These are phyloP conservation scores for Chrysoporthe cubensis DNA, from an alignment of 2,329 filamentous ascomycete genomes.

Conservation along the genomic window DNA sequence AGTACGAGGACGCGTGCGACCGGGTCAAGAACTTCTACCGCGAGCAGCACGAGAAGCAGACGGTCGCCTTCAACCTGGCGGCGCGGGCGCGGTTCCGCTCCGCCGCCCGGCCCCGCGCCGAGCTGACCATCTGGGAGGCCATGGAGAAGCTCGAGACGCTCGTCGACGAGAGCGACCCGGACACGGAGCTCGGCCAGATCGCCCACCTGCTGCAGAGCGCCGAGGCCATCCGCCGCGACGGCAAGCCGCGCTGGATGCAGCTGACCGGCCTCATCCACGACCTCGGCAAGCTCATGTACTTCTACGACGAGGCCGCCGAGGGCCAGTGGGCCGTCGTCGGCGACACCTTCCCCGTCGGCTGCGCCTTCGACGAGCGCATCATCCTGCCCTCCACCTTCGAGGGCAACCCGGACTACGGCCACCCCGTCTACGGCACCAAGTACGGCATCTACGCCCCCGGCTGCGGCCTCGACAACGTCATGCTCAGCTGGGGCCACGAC, in stretches of 20 bases:
- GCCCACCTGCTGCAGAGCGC: constrained; percentile 88
- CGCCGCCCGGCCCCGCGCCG: constrained; percentile 62
- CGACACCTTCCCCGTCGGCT: constrained; percentile 81
- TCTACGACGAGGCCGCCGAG: constrained; percentile 68
- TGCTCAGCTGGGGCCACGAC: constrained; percentile 90
- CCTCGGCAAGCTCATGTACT: constrained; percentile 78
- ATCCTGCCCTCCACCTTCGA: constrained; percentile 81
- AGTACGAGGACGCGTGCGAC: constrained; percentile 83
- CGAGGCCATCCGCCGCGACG: constrained; percentile 85
- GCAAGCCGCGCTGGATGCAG: constrained; percentile 83
- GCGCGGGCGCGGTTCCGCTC: constrained; percentile 73
- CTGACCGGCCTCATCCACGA: constrained; percentile 78
- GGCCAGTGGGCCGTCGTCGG: constrained; percentile 95
- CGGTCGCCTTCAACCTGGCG: constrained; percentile 81
- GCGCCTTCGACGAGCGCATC: constrained; percentile 74
- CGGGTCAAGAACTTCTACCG: constrained; percentile 86
- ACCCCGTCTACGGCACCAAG: constrained; percentile 75
- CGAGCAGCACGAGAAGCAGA: constrained; percentile 73
- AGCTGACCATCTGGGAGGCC: constrained; percentile 88
- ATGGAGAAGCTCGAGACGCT: constrained; percentile 92
- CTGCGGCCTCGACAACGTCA: constrained; percentile 84
- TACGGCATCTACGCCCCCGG: constrained; percentile 79
- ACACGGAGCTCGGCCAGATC: constrained; percentile 85
- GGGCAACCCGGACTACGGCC: constrained; percentile 72
- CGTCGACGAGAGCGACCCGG: constrained; percentile 89